Percentiles rank a stretch among this genome's conserved stretches.
These are phyloP conservation scores for Xylariales sp. DNA, from an alignment of 2,329 filamentous ascomycete genomes.

Conservation along the genomic window DNA sequence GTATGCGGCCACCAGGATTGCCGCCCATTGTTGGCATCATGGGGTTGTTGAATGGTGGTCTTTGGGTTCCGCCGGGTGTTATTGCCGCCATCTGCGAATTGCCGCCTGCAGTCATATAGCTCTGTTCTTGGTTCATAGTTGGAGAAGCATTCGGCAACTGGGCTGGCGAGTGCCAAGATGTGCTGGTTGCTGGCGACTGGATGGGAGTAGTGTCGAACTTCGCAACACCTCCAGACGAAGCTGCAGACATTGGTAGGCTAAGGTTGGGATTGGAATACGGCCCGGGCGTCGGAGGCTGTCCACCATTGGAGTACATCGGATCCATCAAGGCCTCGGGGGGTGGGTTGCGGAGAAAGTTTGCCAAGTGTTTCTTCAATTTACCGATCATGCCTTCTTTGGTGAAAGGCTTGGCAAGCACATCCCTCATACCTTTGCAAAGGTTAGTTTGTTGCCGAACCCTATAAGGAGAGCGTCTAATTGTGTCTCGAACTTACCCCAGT, in stretches of 20 bases:
- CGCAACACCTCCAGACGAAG: constrained; percentile 26
- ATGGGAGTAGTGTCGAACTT: constrained; percentile 55
- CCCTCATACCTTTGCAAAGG: constrained; percentile 75
- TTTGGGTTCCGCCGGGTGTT: constrained; percentile 31
- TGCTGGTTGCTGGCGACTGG: constrained; percentile 45
- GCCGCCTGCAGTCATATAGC: constrained; percentile 39
- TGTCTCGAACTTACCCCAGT: constrained; percentile 68
- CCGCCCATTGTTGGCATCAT: constrained; percentile 32
- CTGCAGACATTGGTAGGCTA: constrained; percentile 26
- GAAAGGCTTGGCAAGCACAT: constrained; percentile 94
- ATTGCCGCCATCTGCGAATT: constrained; percentile 33
- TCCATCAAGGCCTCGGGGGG: constrained; percentile 33
- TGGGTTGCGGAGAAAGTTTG: constrained; percentile 72
- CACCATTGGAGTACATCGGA: constrained; percentile 24
- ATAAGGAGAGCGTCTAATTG: not conserved
- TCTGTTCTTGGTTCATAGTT: constrained; percentile 38
- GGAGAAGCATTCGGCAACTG: constrained; percentile 48
- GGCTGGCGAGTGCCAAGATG: constrained; percentile 47
- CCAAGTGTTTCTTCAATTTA: constrained; percentile 83
- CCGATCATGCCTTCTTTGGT: constrained; percentile 81
- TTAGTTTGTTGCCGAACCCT: constrained; percentile 9
- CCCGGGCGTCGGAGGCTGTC: constrained; percentile 25
- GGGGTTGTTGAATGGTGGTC: constrained; percentile 29
- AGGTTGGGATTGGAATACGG: constrained; percentile 26
- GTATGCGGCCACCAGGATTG: constrained; percentile 3